Evolutionary conservation across 78 protist genomes (phyloP).

Genomic region (Dictyostelium citrinum): DNA sequence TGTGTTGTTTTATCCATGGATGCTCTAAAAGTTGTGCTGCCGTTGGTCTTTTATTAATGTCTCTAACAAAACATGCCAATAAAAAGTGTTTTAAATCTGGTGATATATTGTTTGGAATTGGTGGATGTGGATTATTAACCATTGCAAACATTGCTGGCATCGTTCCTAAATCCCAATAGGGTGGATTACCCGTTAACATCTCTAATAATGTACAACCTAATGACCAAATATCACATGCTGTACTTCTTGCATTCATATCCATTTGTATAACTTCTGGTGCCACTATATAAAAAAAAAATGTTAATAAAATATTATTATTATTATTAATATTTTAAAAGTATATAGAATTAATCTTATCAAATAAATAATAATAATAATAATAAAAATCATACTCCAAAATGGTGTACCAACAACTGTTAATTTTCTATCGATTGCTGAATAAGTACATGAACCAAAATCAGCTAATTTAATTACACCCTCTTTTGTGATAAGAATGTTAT

Average conservation of each 20-base stretch:
- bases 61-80: constrained; percentile 54
- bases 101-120: constrained; percentile 41
- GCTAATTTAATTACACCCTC: constrained; percentile 88
- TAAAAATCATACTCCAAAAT: constrained; percentile 58
- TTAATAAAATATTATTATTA: background rate
- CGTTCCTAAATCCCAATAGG: constrained; percentile 95
- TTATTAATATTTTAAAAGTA: too few relatives aligned
- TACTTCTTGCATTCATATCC: constrained; percentile 74
- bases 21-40: constrained; percentile 68
- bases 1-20: constrained; percentile 62
- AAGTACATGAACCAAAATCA: constrained; percentile 94
- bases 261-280: constrained; percentile 98
- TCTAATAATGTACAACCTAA: constrained; percentile 88
- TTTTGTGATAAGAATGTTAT: constrained; percentile 76
- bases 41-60: constrained; percentile 60
- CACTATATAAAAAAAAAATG: constrained; percentile 68
- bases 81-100: constrained; percentile 58
- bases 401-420: constrained; percentile 73
- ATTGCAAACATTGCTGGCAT: constrained; percentile 97
- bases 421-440: constrained; percentile 64
- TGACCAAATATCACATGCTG: constrained; percentile 87
- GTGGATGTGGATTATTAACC: constrained; percentile 82
- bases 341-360: too few relatives aligned
- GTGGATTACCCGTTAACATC: constrained; percentile 86
- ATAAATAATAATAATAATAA: too few relatives aligned